These are phyloP conservation scores for Termitomyces bulborhizus DNA, from an alignment of 768 basidiomycete genomes.

Conservation along the genomic window DNA sequence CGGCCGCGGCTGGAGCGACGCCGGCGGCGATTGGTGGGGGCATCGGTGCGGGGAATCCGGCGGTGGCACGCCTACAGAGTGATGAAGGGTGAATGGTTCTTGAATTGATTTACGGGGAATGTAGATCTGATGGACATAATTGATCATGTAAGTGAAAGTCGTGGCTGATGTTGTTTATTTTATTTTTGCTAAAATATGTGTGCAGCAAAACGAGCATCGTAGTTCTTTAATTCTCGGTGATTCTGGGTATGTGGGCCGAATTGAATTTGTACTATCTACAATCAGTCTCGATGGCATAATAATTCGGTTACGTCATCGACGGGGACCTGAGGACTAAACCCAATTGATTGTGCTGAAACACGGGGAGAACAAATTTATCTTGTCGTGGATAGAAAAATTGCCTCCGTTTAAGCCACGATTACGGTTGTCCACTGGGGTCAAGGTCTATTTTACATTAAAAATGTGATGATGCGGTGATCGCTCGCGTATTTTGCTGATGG, in stretches of 20 bases:
- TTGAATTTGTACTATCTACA: constrained; percentile 10
- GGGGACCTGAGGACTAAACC: constrained; percentile 29
- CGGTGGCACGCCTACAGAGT: constrained; percentile 65
- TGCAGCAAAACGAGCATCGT: constrained; percentile 84
- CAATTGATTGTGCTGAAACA: constrained; percentile 36
- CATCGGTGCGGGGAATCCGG: constrained; percentile 51
- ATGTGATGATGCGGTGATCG: too few relatives aligned
- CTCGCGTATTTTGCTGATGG: too few relatives aligned
- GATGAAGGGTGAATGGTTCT: constrained; percentile 54
- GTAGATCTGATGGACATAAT: constrained; percentile 9
- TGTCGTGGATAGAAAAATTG: constrained; percentile 20
- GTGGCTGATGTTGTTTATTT: constrained; percentile 9
- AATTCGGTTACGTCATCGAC: constrained; percentile 19
- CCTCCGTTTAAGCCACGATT: constrained; percentile 17
- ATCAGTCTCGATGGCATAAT: constrained; percentile 14
- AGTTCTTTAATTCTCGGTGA: constrained; percentile 88
- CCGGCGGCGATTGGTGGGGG: constrained; percentile 36
- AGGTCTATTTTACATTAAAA: too few relatives aligned
- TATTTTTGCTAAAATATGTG: constrained; percentile 10
- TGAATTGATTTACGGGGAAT: constrained; percentile 10
- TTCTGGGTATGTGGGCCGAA: constrained; percentile 1
- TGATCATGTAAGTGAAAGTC: constrained; percentile 30
- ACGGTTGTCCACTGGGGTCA: too few relatives aligned
- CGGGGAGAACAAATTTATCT: constrained; percentile 19
- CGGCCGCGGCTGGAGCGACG: constrained; percentile 32